Evolutionary conservation across 1,284 basidiomycete genomes (phyloP), one percentile per base, ranked within the genome.

Genomic region (Boletus holoroseus): DNA sequence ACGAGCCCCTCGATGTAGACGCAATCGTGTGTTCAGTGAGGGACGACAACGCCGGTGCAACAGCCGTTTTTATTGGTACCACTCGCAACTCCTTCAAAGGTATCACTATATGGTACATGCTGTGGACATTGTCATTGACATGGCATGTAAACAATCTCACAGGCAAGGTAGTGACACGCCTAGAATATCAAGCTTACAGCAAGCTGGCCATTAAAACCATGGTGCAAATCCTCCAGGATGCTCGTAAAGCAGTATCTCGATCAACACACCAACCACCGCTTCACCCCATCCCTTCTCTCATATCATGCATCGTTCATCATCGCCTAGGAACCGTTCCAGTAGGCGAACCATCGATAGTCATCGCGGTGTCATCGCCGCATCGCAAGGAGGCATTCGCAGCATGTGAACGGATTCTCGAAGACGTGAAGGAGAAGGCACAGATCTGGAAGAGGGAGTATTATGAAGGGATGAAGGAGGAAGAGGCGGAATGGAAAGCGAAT

Each of bases 371-470:
- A 9, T 85, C 85, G n/a, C 86, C 89, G 18, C 91, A 92, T 69
- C 76, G 91, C 24, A 83, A 82, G 58, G 88, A 90, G 62, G 83
- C 89, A 3, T 93, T 93, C 63, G 69, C 75, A 43, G 84, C 84
- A 12, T 91, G 88, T 62, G 91, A 93, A 67, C 81, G 73, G 63
- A 80, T 92, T 53, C 74, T 94, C 16, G 92, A 95, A 67, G 78
- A 86, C 51, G 82, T 94, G 51, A 95, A 95, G 72, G 71, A 72
- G 54, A 83, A 81, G 58, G 89, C 79, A 30, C 90, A 90, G 64
- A 85, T 94, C 57, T 94, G 92, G 91, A 94, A 94, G 72, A 72
- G 85, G 60, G 92, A 94, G 64, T 88, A 82, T 60, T 93, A 93
- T 63, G 81, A 82, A 62, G 83, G 79, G 8, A 76, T 79, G 58